Evolutionary conservation across 495 filamentous ascomycete genomes (phyloP), one percentile per base, ranked within the genome.

Genomic region (Pseudomonodictys pantanalensis): DNA sequence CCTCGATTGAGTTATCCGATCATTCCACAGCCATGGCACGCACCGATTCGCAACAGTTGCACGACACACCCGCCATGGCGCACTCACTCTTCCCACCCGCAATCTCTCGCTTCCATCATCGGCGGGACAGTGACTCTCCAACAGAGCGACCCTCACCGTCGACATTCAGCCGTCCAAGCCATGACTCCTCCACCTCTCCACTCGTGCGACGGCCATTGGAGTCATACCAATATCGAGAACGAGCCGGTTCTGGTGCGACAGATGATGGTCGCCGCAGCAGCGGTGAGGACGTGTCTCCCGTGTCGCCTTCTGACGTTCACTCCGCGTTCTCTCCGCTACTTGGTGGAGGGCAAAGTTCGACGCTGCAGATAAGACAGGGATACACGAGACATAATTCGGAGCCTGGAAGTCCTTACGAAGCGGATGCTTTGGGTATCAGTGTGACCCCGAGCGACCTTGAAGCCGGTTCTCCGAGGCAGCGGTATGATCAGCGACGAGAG

Each of bases 31-130:
- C 44, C 7, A 23, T 23, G 22, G 6, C n/a, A 23, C 22, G 23
- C 23, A 28, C 15, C 10, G 11, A 23, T 28, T 48, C 44, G 5
- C 44, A 48, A 15, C 20, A 22, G 10, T 23, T n/a, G n/a, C n/a
- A 24, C 10, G 44, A 48, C 3, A 48, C 44, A 7, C 44, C 44
- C 8, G 44, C 44, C 15, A 48, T 48, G 44, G 44, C 44, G 15
- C 17, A 23, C 44, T 48, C 44, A 3, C 44, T 48, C 24, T 48
- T 48, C 23, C 44, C 44, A 12, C 44, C 44, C 12, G 44, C 44
- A 23, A 48, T 48, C 22, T 23, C 44, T 12, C 23, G 20, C 3
- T 24, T 15, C 44, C 44, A 24, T 12, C 44, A 4, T 12, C 44
- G 18, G 10, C 15, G 28, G 10, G 24, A 48, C 15, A 26, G 18